Conservation (phyloP, 148 eudicot genomes). For the Fagopyrum tataricum region DNA sequence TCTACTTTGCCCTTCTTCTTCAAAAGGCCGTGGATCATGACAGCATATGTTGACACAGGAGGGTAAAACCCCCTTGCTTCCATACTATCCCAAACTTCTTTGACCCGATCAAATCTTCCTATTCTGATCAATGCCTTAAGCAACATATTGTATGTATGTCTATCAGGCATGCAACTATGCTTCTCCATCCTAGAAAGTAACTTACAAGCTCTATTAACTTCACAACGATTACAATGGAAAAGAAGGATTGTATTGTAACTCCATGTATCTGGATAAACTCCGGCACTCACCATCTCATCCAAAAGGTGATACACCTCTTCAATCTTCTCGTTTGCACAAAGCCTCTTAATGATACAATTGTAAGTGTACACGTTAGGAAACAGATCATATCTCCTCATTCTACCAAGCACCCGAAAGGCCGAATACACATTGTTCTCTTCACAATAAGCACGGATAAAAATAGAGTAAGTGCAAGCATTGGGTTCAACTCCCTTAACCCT, state of each 20-base stretch:
- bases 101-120: conserved; percentile 62
- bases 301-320: conserved; percentile 64
- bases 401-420: conserved; percentile 56
- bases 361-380: conserved; percentile 72
- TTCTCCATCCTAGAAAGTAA: conserved; percentile 55
- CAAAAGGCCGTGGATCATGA: conserved; percentile 72
- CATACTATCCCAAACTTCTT: conserved; percentile 57
- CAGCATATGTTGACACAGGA: conserved; percentile 65
- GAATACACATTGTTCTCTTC: conserved; percentile 51
- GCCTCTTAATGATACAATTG: conserved; percentile 50
- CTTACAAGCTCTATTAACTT: conserved; percentile 53
- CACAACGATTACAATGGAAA: conserved; percentile 55
- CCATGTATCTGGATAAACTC: conserved; percentile 55
- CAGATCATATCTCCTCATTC: conserved; percentile 62
- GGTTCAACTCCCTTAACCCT: conserved; percentile 46
- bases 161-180: conserved; percentile 43
- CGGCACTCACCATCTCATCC: conserved; percentile 54
- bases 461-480: conserved; percentile 65
- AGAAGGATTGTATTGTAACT: conserved; percentile 63
- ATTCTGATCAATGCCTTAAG: conserved; percentile 63
- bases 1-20: conserved; percentile 69
- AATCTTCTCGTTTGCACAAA: conserved; percentile 43
- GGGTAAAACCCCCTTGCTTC: conserved; percentile 47
- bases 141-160: conserved; percentile 72
- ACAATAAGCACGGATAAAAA: conserved; percentile 66